These are phyloP conservation scores for Solanum hybrid DNA, from an alignment of 305 asterid species.

Conservation along the genomic window DNA sequence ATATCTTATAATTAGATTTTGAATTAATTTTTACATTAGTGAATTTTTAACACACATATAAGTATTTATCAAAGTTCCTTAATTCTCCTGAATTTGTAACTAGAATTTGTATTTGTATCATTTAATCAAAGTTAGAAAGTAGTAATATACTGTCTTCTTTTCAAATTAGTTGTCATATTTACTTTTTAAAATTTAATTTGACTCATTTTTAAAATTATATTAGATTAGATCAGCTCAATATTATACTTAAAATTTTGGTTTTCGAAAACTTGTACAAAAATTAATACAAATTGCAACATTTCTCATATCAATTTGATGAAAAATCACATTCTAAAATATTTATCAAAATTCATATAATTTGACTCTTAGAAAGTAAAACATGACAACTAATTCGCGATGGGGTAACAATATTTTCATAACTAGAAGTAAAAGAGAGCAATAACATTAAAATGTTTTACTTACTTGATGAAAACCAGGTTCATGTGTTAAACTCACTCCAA, in stretches of 20 bases:
- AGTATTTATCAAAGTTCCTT: neutral
- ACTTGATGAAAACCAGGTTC: slow-evolving; percentile 88
- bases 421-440: neutral
- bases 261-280: neutral
- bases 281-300: neutral
- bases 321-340: neutral
- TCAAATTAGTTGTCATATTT: neutral
- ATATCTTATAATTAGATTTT: no score
- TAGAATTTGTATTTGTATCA: neutral
- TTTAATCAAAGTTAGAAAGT: neutral
- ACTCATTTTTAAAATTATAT: neutral
- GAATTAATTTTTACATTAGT: neutral
- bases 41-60: neutral
- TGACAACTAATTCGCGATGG: neutral
- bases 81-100: neutral
- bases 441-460: neutral
- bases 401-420: no score
- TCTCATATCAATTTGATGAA: neutral
- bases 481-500: slow-evolving; percentile 58
- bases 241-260: neutral
- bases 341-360: neutral
- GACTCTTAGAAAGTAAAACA: neutral
- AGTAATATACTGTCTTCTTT: neutral
- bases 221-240: neutral
- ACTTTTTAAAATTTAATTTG: neutral